Evolutionary conservation across 352 stramenopile genomes (phyloP).

Genomic region (Phytophthora fragariaefolia): DNA sequence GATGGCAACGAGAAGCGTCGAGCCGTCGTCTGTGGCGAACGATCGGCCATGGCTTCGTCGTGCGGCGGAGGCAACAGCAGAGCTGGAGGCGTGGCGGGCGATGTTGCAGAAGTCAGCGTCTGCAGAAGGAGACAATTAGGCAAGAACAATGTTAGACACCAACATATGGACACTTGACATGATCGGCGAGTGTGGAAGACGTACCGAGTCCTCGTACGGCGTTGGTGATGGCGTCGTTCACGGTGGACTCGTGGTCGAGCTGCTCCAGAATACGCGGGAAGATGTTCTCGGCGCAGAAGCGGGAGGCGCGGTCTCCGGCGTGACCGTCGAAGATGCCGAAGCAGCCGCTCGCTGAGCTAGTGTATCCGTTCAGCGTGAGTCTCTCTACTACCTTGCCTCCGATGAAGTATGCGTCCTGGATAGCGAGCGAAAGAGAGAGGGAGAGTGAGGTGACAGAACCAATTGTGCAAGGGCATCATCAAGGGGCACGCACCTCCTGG

Average conservation of each 20-base stretch:
- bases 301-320: constrained; percentile 76
- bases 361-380: constrained; percentile 84
- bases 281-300: constrained; percentile 78
- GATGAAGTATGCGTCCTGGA: constrained; percentile 85
- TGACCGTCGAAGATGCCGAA: constrained; percentile 89
- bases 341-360: constrained; percentile 59
- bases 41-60: constrained; percentile 39
- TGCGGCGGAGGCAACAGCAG: constrained; percentile 29
- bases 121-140: constrained; percentile 10
- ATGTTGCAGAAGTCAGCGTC: constrained; percentile 78
- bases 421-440: background rate
- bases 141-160: constrained; percentile 9
- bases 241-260: constrained; percentile 36
- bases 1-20: constrained; percentile 79
- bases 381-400: constrained; percentile 62
- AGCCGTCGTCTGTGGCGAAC: constrained; percentile 79
- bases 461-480: background rate
- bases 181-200: constrained; percentile 9
- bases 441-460: background rate
- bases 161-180: background rate
- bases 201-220: constrained; percentile 67
- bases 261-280: constrained; percentile 70
- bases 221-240: constrained; percentile 64
- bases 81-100: constrained; percentile 49
- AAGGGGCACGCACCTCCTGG: constrained; percentile 77